Evolutionary conservation across 1,284 basidiomycete genomes (phyloP), one percentile per base, ranked within the genome.

Genomic region (Ustilago crameri): DNA sequence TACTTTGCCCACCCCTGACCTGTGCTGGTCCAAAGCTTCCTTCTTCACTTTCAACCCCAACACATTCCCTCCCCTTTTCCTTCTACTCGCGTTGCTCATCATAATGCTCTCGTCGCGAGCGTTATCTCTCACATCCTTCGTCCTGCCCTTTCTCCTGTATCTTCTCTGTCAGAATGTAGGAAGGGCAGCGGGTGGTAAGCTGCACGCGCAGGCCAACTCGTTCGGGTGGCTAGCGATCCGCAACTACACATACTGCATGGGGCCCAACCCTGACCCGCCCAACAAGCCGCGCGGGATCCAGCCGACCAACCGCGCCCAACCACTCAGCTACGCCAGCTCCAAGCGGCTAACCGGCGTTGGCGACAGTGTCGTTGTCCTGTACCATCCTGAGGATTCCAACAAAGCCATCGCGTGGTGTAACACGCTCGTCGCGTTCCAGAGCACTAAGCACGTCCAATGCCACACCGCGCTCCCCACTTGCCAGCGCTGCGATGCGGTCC

Each of bases 371-470:
- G 68, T 71, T 3, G 68, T 71, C 18, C 58, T 71, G 9, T 71
- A 71, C 22, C 68, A 71, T 32, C 68, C 68, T 0, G 58, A 61
- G 26, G 32, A 58, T 14, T 52, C 46, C 5, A 62, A 58, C 37
- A 49, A 54, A 54, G 50, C 68, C n/a, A 66, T 71, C 23, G 68
- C 68, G 2, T 71, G 68, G 68, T 71, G 68, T 44, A 65, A 65
- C 26, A 71, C 68, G 5, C 44, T 71, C 15, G 68, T 62, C 14
- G 62, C 62, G 0, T 58, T 71, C 24, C 51, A 57, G 35, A 62
- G 54, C 35, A 61, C 51, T 3, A 9, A 50, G 3, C 53, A 71
- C 37, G 47, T 71, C 7, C 10, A 26, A 5, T 65, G 62, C 30
- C 62, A 62, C 18, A 20, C 22, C 15, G 62, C 62, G 3, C n/a